A percentile compares a stretch with the other conserved stretches of the same genome.
These are phyloP conservation scores for Coccomyxa subellipsoidea DNA, from an alignment of 163 green algal genomes.

Conservation along the genomic window DNA sequence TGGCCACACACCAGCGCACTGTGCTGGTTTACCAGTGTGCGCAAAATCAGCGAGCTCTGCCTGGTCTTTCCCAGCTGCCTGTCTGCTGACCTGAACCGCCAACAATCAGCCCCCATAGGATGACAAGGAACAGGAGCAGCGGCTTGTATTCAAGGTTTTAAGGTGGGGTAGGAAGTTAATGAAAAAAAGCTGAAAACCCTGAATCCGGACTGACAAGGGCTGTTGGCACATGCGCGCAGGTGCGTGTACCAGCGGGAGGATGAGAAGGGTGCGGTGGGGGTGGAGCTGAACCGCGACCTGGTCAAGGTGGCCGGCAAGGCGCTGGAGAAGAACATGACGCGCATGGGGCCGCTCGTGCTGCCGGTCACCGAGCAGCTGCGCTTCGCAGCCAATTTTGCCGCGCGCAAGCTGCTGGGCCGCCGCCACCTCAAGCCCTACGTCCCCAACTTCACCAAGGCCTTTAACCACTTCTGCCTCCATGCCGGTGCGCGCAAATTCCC, in stretches of 20 bases:
- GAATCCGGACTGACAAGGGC: no score
- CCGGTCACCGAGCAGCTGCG: conserved; percentile 68
- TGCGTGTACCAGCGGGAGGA: conserved; percentile 76
- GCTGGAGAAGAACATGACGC: conserved; percentile 68
- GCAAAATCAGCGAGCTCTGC: no score
- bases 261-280: conserved; percentile 50
- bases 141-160: no score
- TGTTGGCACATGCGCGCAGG: conserved; percentile 13
- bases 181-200: no score
- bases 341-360: conserved; percentile 69
- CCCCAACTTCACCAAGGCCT: conserved; percentile 76
- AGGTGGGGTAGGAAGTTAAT: no score
- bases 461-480: conserved; percentile 85
- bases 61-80: no score
- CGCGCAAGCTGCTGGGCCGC: conserved; percentile 36
- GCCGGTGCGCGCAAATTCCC: conserved; percentile 19
- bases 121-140: no score
- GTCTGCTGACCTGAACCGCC: no score
- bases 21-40: no score
- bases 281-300: conserved; percentile 64
- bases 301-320: conserved; percentile 55
- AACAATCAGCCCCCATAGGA: no score
- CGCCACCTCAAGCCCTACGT: conserved; percentile 59
- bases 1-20: no score
- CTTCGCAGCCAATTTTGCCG: conserved; percentile 62